Conservation (phyloP, 495 filamentous ascomycete genomes). For the Tuber umbilicatum region DNA sequence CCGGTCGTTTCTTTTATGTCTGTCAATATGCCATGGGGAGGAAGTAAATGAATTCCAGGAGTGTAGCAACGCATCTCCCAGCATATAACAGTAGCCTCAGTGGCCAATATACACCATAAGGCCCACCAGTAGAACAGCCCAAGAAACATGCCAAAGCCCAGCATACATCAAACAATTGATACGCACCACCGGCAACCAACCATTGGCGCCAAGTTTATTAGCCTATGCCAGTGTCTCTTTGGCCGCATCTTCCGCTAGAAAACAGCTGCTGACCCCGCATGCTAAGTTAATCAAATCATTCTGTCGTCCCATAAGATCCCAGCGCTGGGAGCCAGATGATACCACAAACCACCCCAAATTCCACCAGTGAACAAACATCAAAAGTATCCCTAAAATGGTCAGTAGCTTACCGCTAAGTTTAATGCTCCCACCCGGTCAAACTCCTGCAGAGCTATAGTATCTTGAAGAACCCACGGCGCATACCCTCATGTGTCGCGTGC, state of each 20-base stretch:
- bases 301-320: background rate
- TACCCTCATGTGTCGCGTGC: background rate
- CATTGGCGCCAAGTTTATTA: background rate
- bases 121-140: background rate
- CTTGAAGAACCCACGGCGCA: background rate
- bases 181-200: background rate
- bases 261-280: background rate
- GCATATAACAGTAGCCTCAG: background rate
- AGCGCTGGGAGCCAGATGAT: background rate
- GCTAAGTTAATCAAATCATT: background rate
- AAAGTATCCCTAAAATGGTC: background rate
- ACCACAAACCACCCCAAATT: background rate
- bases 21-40: background rate
- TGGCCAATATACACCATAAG: background rate
- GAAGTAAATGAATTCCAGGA: background rate
- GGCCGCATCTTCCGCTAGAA: background rate
- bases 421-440: background rate
- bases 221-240: background rate
- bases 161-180: background rate
- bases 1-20: background rate
- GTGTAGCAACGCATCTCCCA: background rate
- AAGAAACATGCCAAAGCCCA: background rate
- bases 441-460: background rate
- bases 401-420: background rate
- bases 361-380: background rate